Conservation (phyloP, 2,329 filamentous ascomycete genomes). For the Penicillium crustosum region DNA sequence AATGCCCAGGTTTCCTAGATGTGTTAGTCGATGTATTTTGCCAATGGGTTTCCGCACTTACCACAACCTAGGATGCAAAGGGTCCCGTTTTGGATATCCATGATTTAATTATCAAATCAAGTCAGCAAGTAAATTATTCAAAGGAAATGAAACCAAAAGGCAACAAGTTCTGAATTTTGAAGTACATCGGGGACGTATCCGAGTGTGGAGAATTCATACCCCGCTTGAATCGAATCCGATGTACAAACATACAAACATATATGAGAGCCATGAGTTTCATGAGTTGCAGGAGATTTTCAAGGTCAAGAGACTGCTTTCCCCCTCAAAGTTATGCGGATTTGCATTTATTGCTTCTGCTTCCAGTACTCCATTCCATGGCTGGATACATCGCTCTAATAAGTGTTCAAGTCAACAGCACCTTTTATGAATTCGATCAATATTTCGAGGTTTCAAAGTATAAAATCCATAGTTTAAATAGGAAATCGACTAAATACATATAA, state of each 20-base stretch:
- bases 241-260: too few species aligned
- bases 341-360: neutral
- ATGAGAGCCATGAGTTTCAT: neutral
- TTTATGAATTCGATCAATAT: neutral
- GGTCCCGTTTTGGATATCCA: slow-evolving; percentile 15
- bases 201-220: slow-evolving; percentile 7
- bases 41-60: slow-evolving; percentile 1
- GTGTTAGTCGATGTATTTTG: neutral
- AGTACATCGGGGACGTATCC: slow-evolving; percentile 5
- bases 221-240: neutral
- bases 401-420: neutral
- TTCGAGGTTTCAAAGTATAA: neutral
- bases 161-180: neutral
- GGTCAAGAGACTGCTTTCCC: too few species aligned
- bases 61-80: slow-evolving; percentile 25
- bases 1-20: slow-evolving; percentile 40
- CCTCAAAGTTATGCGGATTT: neutral
- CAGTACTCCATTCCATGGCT: neutral
- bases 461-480: neutral
- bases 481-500: neutral
- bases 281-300: neutral
- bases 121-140: neutral
- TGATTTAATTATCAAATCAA: neutral
- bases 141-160: neutral
- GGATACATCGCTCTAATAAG: neutral